Evolutionary conservation across 2,329 filamentous ascomycete genomes (phyloP).

Genomic region (Aspergillus luchuensis): DNA sequence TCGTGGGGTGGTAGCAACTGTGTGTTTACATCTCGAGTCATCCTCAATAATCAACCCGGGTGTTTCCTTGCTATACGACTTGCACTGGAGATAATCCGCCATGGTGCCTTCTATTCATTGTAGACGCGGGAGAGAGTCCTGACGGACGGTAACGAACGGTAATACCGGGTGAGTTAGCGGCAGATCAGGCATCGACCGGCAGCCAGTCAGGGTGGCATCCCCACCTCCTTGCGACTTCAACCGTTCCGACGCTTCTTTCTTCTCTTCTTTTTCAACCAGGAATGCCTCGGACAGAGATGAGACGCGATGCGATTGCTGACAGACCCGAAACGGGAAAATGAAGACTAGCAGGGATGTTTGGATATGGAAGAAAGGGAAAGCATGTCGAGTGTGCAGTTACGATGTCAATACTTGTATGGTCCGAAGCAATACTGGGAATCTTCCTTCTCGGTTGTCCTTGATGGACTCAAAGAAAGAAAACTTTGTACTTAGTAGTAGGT

Average conservation of each 20-base stretch:
- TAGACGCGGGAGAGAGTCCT: too few species aligned
- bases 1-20: not conserved
- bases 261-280: constrained; percentile 6
- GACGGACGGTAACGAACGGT: not conserved
- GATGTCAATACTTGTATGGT: not conserved
- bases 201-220: constrained; percentile 17
- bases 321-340: not conserved
- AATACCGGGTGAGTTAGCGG: constrained; percentile 14
- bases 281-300: not conserved
- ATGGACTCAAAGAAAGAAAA: not conserved
- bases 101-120: too few species aligned
- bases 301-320: not conserved
- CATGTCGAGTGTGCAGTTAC: constrained; percentile 14
- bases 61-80: too few species aligned
- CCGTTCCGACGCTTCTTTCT: constrained; percentile 11
- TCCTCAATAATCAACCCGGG: too few species aligned
- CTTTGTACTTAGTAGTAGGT: too few species aligned
- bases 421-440: not conserved
- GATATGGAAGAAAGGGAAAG: not conserved
- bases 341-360: not conserved
- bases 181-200: constrained; percentile 23
- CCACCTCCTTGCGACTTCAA: constrained; percentile 12
- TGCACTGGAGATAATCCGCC: too few species aligned
- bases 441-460: too few species aligned
- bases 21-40: too few species aligned